Evolutionary conservation across 1,284 basidiomycete species (phyloP).

Genomic region (Fomes fomentarius): DNA sequence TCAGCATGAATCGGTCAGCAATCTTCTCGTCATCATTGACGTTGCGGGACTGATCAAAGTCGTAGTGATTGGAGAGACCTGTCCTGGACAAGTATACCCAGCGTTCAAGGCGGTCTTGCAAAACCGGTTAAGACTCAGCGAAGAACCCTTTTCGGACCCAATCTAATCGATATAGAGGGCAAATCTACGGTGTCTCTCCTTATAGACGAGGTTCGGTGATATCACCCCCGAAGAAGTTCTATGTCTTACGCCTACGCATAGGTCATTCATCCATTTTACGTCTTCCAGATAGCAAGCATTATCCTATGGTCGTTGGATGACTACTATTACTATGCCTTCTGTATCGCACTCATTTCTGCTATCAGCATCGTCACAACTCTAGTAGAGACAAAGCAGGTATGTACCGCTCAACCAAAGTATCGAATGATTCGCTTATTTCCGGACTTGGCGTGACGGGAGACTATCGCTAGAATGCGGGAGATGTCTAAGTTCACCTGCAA

Average conservation of each 20-base stretch:
- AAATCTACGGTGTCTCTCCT: conserved; percentile 85
- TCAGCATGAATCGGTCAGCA: conserved; percentile 78
- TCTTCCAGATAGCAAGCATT: conserved; percentile 98
- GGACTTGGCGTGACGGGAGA: conserved; percentile 52
- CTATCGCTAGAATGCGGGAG: conserved; percentile 92
- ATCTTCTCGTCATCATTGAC: not conserved
- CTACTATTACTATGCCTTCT: conserved; percentile 98
- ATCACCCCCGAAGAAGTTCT: conserved; percentile 9
- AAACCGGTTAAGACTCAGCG: conserved; percentile 66
- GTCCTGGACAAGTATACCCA: conserved; percentile 66
- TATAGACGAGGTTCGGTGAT: conserved; percentile 79
- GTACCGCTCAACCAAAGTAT: not conserved
- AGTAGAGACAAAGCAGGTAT: conserved; percentile 89
- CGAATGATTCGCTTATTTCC: not conserved
- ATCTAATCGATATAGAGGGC: conserved; percentile 90
- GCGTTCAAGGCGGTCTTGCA: conserved; percentile 69
- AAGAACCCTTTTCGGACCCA: conserved; percentile 79
- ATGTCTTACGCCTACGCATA: conserved; percentile 30
- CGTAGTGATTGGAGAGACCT: conserved; percentile 91
- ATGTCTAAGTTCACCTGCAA: conserved; percentile 94
- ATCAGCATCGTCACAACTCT: conserved; percentile 88
- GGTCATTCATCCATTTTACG: conserved; percentile 96
- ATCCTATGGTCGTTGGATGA: conserved; percentile 94
- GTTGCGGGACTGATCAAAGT: not conserved
- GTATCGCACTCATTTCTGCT: conserved; percentile 92